Base-by-base conservation (phyloP, 2,329 filamentous ascomycete genomes). In the Neophaeococcomyces mojaviensis region DNA sequence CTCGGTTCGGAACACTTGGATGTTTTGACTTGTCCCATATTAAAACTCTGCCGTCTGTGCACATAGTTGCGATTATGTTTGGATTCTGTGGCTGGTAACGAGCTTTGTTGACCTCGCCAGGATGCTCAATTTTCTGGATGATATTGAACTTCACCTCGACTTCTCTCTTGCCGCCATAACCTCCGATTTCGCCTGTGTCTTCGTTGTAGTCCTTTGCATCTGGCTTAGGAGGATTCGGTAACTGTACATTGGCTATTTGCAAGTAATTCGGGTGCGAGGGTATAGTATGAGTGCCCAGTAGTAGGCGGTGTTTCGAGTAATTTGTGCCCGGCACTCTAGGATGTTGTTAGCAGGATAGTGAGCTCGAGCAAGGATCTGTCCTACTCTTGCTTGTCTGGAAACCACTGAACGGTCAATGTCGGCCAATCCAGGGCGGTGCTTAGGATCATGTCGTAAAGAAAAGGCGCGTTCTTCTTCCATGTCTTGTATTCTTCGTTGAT, bases 401-500 rank as follows among this genome's bases (percentile, higher is more conserved):
- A 85, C 94, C 94, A 98, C 71, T 98, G 92, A 2, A 89, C 89
- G 20, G 92, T 97, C 52, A 98, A 78, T 3, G 92, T 96, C 12
- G 92, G 92, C 92, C 92, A 98, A 62, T 95, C 89, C 48, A 98
- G 74, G 33, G 94, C 94, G 54, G 88, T 94, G 59, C 88, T 89
- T 53, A 97, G 76, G 55, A 98, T 92, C 81, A 96, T 87, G 65
- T 98, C 92, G 67, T 98, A 98, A 58, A 98, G 84, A 63, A 97
- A 97, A 3, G 92, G 89, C 55, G 86, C 88, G 69, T 98, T 98
- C 75, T 98, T 98, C 77, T 98, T 98, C 92, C 92, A 98, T 55
- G 90, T 96, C 68, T 98, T 98, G 78, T 98, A 98, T 66, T 98
- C 92, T 88, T 58, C 33, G 44, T 57, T 57, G 50, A 57, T 55